Evolutionary conservation across 2,329 filamentous ascomycete genomes (phyloP).

Genomic region (Berkeleyomyces rouxiae): DNA sequence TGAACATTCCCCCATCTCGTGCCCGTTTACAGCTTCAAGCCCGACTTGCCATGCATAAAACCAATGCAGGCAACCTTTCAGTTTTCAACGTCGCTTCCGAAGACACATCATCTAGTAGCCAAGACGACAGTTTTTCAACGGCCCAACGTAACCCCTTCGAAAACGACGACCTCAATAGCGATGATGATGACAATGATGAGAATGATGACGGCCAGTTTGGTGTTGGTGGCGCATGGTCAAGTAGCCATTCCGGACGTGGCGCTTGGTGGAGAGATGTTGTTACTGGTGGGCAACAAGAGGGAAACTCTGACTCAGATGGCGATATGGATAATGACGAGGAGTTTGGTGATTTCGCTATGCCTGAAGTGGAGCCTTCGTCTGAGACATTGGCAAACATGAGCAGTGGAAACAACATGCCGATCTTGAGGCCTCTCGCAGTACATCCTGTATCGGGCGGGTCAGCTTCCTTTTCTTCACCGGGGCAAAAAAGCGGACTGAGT

Average conservation of each 20-base stretch:
- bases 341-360: slow-evolving; percentile 53
- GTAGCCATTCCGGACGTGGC: slow-evolving; percentile 20
- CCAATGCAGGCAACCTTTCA: slow-evolving; percentile 31
- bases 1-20: slow-evolving; percentile 74
- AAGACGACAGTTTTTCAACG: slow-evolving; percentile 15
- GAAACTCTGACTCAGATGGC: slow-evolving; percentile 30
- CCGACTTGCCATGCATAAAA: slow-evolving; percentile 60
- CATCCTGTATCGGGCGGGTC: slow-evolving; percentile 28
- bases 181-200: slow-evolving; percentile 35
- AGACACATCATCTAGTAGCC: slow-evolving; percentile 9
- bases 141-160: slow-evolving; percentile 35
- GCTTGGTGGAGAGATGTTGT: slow-evolving; percentile 34
- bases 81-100: slow-evolving; percentile 27
- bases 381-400: background rate
- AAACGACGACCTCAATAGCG: slow-evolving; percentile 34
- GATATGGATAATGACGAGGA: slow-evolving; percentile 42
- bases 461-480: background rate
- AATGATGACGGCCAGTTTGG: slow-evolving; percentile 23
- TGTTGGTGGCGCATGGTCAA: slow-evolving; percentile 16
- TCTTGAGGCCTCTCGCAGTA: slow-evolving; percentile 38
- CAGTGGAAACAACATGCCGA: slow-evolving; percentile 24
- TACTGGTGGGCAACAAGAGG: slow-evolving; percentile 24
- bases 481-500: slow-evolving; percentile 26
- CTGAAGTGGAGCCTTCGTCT: slow-evolving; percentile 28
- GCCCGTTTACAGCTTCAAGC: slow-evolving; percentile 83